These are phyloP conservation scores for Kewa caespitosa DNA, from an alignment of 179 eudicot genomes.

Conservation along the genomic window DNA sequence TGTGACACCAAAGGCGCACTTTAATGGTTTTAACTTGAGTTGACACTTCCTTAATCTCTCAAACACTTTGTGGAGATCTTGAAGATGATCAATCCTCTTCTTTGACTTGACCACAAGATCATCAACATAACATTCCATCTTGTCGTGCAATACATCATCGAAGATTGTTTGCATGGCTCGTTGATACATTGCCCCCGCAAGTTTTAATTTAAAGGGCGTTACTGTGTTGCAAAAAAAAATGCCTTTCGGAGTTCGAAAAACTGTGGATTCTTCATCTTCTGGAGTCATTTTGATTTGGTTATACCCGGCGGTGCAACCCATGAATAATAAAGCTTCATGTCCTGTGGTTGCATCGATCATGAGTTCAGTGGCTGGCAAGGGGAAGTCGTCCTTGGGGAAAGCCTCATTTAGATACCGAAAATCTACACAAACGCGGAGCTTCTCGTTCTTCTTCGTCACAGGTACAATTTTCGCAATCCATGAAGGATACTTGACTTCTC, in stretches of 20 bases:
- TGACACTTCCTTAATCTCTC: neutral
- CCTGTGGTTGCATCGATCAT: conserved; percentile 10
- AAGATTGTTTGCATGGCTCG: too few species aligned
- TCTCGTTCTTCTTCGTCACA: neutral
- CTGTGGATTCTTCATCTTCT: conserved; percentile 1
- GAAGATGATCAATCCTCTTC: neutral
- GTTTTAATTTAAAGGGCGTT: too few species aligned
- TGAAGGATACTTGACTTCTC: too few species aligned
- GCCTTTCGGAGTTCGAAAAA: neutral
- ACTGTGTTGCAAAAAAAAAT: too few species aligned
- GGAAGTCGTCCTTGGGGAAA: conserved; percentile 2
- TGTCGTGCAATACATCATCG: too few species aligned
- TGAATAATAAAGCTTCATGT: neutral
- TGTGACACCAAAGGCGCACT: conserved; percentile 1
- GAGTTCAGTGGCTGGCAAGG: neutral
- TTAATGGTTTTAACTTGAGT: conserved; percentile 12
- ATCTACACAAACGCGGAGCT: neutral
- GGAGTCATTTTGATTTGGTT: neutral
- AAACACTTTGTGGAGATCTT: neutral
- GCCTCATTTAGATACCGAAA: neutral
- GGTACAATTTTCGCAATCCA: neutral
- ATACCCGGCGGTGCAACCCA: conserved; percentile 4
- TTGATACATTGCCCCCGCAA: too few species aligned
- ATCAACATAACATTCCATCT: too few species aligned
- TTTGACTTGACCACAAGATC: neutral